These are phyloP conservation scores for Pseudopyricularia javanii DNA, from an alignment of 2,329 filamentous ascomycete species.

Conservation along the genomic window DNA sequence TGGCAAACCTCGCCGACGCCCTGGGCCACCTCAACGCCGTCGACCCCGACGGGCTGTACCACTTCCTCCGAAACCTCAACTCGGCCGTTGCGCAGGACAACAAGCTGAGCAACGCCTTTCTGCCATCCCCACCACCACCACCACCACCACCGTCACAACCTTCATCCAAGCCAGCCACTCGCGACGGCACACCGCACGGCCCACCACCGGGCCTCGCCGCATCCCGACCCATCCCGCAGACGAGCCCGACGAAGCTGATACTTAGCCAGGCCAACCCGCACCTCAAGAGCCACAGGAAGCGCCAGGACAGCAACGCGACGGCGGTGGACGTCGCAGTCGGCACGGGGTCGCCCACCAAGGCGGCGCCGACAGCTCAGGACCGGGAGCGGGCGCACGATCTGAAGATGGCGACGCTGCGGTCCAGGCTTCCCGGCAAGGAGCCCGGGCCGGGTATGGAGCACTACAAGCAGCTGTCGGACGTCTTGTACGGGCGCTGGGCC, in stretches of 20 bases:
- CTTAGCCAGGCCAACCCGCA: constrained; percentile 77
- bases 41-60: constrained; percentile 82
- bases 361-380: constrained; percentile 10
- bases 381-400: constrained; percentile 24
- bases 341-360: neutral
- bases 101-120: constrained; percentile 44
- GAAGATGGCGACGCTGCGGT: constrained; percentile 34
- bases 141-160: neutral
- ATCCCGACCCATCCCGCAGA: neutral
- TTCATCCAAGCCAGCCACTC: constrained; percentile 21
- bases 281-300: constrained; percentile 62
- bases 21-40: constrained; percentile 74
- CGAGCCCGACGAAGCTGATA: constrained; percentile 52
- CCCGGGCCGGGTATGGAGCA: constrained; percentile 74
- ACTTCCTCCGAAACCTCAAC: constrained; percentile 68
- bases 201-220: neutral
- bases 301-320: constrained; percentile 32
- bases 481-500: constrained; percentile 82
- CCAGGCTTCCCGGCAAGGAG: constrained; percentile 38
- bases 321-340: constrained; percentile 7
- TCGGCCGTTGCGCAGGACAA: constrained; percentile 59
- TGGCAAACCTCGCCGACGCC: constrained; percentile 73
- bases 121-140: constrained; percentile 17
- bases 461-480: constrained; percentile 76
- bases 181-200: constrained; percentile 29